Conservation (phyloP, 2,329 filamentous ascomycete genomes). For the Fusarium agapanthi region DNA sequence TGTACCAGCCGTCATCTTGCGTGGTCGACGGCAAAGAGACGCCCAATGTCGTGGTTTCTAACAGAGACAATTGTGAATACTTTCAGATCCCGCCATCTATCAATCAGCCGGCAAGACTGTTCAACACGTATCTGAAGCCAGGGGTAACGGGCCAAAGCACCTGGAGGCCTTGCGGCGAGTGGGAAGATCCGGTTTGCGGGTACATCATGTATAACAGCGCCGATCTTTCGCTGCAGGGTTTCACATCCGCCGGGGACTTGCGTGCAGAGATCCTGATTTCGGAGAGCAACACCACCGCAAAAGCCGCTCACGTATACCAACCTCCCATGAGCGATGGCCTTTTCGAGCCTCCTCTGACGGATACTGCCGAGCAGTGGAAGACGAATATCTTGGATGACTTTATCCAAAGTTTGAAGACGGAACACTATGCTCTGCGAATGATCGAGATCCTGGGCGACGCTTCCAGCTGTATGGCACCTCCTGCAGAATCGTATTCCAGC, state of each 20-base stretch:
- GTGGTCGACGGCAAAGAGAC: neutral
- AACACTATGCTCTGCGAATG: neutral
- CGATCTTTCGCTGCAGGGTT: neutral
- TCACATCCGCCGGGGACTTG: neutral
- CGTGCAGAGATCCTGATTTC: neutral
- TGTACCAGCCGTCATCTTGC: neutral
- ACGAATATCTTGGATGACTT: neutral
- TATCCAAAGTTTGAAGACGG: fast-evolving
- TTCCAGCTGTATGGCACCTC: neutral
- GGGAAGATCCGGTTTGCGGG: neutral
- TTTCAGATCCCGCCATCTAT: neutral
- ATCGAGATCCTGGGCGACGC: neutral
- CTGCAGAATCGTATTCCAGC: neutral
- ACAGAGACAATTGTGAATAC: neutral
- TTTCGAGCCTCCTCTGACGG: neutral
- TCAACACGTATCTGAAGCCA: neutral
- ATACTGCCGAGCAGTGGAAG: neutral
- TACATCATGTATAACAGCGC: neutral
- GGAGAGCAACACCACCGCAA: fast-evolving
- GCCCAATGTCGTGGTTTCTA: fast-evolving
- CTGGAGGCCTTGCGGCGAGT: neutral
- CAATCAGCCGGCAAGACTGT: neutral
- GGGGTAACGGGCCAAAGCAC: fast-evolving
- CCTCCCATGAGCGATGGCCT: neutral
- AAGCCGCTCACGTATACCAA: fast-evolving